Evolutionary conservation across 768 basidiomycete genomes (phyloP).

Genomic region (Suillus variegatus): DNA sequence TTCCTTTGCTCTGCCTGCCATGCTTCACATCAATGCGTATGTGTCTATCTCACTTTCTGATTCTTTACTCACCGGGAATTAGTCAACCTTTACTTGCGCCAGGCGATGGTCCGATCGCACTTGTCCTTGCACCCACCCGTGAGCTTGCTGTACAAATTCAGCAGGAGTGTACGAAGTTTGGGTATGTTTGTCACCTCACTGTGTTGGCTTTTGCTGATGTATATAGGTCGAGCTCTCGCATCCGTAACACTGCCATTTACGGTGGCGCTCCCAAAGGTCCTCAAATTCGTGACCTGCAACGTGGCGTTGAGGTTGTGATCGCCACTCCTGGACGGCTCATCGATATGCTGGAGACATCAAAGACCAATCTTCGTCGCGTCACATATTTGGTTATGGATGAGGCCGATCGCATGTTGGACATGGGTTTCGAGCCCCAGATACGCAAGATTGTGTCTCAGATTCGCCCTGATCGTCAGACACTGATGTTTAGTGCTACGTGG

Average conservation of each 20-base stretch:
- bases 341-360: constrained; percentile 96
- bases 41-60: constrained; percentile 28
- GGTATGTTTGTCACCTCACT: constrained; percentile 46
- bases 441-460: constrained; percentile 97
- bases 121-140: constrained; percentile 96
- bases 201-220: constrained; percentile 9
- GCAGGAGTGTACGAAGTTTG: constrained; percentile 98
- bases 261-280: constrained; percentile 99
- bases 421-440: constrained; percentile 99
- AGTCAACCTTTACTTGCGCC: constrained; percentile 91
- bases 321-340: constrained; percentile 99
- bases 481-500: constrained; percentile 99
- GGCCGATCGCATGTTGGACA: constrained; percentile 99
- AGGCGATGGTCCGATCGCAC: constrained; percentile 96
- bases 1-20: constrained; percentile 96
- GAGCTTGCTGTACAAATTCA: constrained; percentile 99
- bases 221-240: constrained; percentile 81
- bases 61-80: constrained; percentile 15
- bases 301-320: constrained; percentile 97
- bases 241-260: constrained; percentile 98
- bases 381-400: constrained; percentile 99
- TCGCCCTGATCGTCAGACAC: constrained; percentile 95
- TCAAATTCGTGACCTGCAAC: constrained; percentile 96
- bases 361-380: constrained; percentile 93
- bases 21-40: constrained; percentile 99